phyloP scores from a whole-genome alignment of 306 rosid species.

The Lagenaria siceraria region DNA sequence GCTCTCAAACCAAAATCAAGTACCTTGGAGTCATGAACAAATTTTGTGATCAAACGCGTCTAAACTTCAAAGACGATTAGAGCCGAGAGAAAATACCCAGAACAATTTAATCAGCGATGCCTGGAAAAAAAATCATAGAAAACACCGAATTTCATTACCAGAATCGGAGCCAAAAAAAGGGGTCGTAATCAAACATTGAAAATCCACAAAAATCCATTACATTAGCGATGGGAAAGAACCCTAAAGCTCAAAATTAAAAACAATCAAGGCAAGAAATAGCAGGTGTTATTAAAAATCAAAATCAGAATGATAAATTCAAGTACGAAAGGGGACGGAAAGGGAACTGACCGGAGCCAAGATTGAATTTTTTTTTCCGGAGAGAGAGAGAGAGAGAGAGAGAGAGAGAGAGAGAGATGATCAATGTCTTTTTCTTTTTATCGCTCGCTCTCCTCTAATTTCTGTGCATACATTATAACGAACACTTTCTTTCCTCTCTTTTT shows the following conservation, averaged over 20 bases:
- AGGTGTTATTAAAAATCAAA: neutral
- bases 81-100: neutral
- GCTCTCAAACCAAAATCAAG: neutral
- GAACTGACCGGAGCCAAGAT: constrained; percentile 5
- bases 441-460: constrained; percentile 7
- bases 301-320: neutral
- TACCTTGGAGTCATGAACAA: constrained; percentile 31
- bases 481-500: neutral
- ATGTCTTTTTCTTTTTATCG: constrained; percentile 2
- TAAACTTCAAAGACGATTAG: constrained; percentile 3
- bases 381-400: neutral
- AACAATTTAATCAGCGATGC: constrained; percentile 1
- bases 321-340: neutral
- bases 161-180: neutral
- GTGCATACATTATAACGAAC: constrained; percentile 9
- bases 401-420: neutral
- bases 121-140: constrained; percentile 10
- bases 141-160: neutral
- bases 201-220: neutral
- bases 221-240: neutral
- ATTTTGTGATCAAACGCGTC: neutral
- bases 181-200: neutral
- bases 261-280: neutral
- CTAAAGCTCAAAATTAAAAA: constrained; percentile 1
- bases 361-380: neutral